Conservation (phyloP, 2,329 filamentous ascomycete genomes). For the Trichophyton mentagrophytes region DNA sequence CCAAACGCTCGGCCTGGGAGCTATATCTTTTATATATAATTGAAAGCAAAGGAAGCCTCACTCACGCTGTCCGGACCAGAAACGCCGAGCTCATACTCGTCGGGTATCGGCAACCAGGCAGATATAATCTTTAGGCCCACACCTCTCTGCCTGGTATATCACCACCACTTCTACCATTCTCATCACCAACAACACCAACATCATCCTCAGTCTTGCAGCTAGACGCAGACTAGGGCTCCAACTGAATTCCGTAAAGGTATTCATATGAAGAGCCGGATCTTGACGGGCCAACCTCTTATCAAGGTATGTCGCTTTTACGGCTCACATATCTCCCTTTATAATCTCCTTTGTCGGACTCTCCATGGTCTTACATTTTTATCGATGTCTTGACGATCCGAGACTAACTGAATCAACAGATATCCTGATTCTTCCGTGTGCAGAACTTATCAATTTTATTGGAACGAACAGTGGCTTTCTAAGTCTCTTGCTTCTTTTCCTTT, state of each 20-base stretch:
- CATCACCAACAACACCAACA: background rate
- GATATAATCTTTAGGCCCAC: background rate
- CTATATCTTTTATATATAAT: background rate
- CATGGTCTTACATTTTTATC: background rate
- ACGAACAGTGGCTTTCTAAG: constrained; percentile 5
- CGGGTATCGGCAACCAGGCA: background rate
- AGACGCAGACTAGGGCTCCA: background rate
- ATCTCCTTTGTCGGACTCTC: background rate
- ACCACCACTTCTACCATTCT: background rate
- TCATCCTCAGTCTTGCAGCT: background rate
- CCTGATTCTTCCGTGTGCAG: background rate
- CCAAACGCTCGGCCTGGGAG: background rate
- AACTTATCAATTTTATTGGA: background rate
- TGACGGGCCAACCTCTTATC: background rate
- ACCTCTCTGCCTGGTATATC: background rate
- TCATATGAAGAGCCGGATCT: background rate
- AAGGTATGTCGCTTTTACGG: background rate
- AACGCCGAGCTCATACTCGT: background rate
- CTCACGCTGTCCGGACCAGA: background rate
- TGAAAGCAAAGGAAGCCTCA: background rate
- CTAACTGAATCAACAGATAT: background rate
- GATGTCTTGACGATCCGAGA: background rate
- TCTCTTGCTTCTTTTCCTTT: constrained; percentile 5
- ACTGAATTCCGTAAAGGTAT: background rate
- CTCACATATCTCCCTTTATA: background rate